phyloP scores from a whole-genome alignment of 768 basidiomycete species.

The Suillus hirtellus region DNA sequence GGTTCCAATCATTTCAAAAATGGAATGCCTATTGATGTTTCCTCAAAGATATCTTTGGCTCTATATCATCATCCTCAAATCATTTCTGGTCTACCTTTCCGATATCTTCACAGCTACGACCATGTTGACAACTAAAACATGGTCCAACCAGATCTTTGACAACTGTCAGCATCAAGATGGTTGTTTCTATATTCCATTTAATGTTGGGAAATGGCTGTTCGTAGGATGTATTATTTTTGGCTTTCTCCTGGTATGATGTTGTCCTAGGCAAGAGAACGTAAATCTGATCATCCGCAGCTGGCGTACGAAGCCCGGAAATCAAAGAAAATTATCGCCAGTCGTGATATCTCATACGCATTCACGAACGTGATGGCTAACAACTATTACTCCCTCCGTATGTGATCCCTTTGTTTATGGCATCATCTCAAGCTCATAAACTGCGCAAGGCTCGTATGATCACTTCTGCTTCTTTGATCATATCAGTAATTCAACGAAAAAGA shows the following conservation, averaged over 20 bases:
- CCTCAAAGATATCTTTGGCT: conserved; percentile 81
- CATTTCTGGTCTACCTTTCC: conserved; percentile 93
- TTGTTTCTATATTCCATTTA: conserved; percentile 86
- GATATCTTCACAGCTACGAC: conserved; percentile 98
- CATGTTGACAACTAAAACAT: conserved; percentile 87
- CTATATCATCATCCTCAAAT: conserved; percentile 92
- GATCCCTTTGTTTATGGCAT: background rate
- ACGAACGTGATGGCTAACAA: conserved; percentile 97
- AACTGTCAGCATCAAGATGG: conserved; percentile 62
- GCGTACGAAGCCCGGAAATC: conserved; percentile 92
- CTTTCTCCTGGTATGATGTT: conserved; percentile 77
- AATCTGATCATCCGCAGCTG: conserved; percentile 48
- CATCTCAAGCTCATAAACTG: conserved; percentile 2
- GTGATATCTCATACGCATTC: conserved; percentile 97
- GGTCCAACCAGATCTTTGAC: conserved; percentile 90
- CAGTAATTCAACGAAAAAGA: conserved; percentile 90
- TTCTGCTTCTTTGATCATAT: conserved; percentile 99
- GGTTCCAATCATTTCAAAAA: background rate
- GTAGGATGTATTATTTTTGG: conserved; percentile 98
- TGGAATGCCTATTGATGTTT: conserved; percentile 14
- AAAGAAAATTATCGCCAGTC: conserved; percentile 90
- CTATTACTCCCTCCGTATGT: conserved; percentile 92
- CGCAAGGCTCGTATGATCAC: conserved; percentile 87
- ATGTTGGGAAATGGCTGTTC: conserved; percentile 93
- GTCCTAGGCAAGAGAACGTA: conserved; percentile 9